Conservation (phyloP, 1,139 yeast species). For the Protomyces inouyei region DNA sequence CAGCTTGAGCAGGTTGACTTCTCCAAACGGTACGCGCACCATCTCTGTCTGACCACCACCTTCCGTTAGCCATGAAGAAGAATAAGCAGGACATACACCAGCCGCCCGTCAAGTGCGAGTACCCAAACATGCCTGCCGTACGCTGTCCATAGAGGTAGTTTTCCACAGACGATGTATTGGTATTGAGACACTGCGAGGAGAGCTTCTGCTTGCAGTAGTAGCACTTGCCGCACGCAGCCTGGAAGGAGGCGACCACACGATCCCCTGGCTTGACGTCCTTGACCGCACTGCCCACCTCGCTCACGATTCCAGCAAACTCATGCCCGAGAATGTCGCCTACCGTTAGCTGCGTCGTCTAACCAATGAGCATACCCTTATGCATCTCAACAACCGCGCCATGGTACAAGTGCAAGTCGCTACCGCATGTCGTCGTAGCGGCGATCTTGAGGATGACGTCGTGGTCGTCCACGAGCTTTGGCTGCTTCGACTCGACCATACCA, state of each 20-base stretch:
- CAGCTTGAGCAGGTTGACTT: constrained; percentile 27
- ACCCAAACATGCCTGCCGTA: constrained; percentile 30
- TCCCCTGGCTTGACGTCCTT: constrained; percentile 44
- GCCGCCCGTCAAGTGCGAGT: constrained; percentile 17
- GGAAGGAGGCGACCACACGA: constrained; percentile 47
- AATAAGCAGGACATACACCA: not conserved
- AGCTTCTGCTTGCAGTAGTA: constrained; percentile 30
- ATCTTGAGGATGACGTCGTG: constrained; percentile 48
- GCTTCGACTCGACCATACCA: constrained; percentile 38
- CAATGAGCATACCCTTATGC: constrained; percentile 36
- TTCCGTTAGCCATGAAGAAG: not conserved
- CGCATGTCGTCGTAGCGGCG: constrained; percentile 48
- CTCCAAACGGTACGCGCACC: constrained; percentile 46
- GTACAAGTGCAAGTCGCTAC: constrained; percentile 45
- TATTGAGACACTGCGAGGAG: constrained; percentile 43
- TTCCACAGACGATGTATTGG: constrained; percentile 25
- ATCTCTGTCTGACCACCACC: constrained; percentile 42
- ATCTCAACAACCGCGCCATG: constrained; percentile 36
- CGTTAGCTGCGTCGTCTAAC: not conserved
- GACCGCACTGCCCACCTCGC: constrained; percentile 43
- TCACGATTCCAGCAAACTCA: constrained; percentile 50
- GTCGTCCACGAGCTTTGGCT: constrained; percentile 41
- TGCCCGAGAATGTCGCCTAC: constrained; percentile 49
- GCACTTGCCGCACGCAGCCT: constrained; percentile 51
- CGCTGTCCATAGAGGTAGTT: constrained; percentile 28